Evolutionary conservation across 768 basidiomycete species (phyloP).

Genomic region (Pholiota conissans): DNA sequence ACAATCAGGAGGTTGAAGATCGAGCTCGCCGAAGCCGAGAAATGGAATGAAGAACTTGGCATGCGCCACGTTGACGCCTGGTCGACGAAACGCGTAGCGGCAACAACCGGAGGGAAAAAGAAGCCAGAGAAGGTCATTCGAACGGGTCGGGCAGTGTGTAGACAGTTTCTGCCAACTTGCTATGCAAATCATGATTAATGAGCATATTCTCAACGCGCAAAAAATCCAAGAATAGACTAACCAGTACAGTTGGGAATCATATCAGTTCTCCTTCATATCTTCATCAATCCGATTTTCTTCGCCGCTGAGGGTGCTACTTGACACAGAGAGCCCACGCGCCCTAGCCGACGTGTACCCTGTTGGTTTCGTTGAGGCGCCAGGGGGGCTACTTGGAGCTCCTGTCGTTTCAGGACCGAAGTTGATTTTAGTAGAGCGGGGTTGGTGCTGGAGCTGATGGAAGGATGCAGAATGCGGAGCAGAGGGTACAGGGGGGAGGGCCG

Average conservation of each 20-base stretch:
- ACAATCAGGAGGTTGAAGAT: too few relatives aligned
- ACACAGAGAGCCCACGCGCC: slow-evolving; percentile 32
- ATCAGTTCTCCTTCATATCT: slow-evolving; percentile 33
- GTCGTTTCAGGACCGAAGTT: background rate
- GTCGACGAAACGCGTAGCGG: background rate
- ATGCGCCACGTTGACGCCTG: background rate
- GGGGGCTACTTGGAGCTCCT: background rate
- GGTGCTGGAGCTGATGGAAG: background rate
- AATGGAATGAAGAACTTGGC: background rate
- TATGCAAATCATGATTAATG: background rate
- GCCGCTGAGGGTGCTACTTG: slow-evolving; percentile 26
- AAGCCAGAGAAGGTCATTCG: background rate
- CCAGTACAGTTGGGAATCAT: background rate
- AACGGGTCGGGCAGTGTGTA: background rate
- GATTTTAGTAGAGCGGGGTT: slow-evolving; percentile 5
- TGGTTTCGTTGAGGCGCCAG: background rate
- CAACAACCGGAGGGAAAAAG: background rate
- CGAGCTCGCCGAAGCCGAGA: too few relatives aligned
- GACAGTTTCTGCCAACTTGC: background rate
- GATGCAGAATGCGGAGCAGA: slow-evolving; percentile 4
- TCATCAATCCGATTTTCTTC: slow-evolving; percentile 35
- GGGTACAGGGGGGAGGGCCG: slow-evolving; percentile 29
- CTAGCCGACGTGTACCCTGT: slow-evolving; percentile 19
- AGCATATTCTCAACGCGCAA: background rate
- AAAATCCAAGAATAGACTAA: background rate